Evolutionary conservation across 306 rosid species (phyloP).

Genomic region (Quillaja saponaria): DNA sequence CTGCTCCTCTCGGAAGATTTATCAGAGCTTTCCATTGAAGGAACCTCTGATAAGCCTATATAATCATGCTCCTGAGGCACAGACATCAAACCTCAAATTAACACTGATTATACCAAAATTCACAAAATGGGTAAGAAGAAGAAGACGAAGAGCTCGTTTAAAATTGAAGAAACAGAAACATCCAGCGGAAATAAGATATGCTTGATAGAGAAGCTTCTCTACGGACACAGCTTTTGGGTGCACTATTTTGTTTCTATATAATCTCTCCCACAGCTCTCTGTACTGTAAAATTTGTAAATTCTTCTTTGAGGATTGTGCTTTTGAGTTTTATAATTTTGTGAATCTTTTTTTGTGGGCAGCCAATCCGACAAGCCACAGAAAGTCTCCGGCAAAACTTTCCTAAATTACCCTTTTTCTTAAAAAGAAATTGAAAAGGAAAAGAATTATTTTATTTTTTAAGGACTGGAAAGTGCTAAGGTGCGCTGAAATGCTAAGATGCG

Average conservation of each 20-base stretch:
- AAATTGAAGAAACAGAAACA: slow-evolving; percentile 31
- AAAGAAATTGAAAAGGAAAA: slow-evolving; percentile 8
- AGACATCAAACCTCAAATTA: slow-evolving; percentile 61
- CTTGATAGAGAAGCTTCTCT: slow-evolving; percentile 40
- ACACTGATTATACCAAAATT: slow-evolving; percentile 33
- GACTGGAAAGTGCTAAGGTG: not conserved
- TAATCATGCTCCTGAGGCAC: slow-evolving; percentile 64
- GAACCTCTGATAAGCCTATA: slow-evolving; percentile 63
- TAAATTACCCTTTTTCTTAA: slow-evolving; percentile 17
- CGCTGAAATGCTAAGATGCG: slow-evolving; percentile 24
- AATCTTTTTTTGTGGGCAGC: slow-evolving; percentile 63
- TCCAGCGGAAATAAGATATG: slow-evolving; percentile 24
- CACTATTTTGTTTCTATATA: slow-evolving; percentile 35
- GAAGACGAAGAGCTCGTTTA: slow-evolving; percentile 4
- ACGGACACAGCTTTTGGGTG: slow-evolving; percentile 40
- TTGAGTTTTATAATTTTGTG: slow-evolving; percentile 9
- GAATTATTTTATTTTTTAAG: not conserved
- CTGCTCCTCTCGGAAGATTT: slow-evolving; percentile 33
- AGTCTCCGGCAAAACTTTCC: slow-evolving; percentile 47
- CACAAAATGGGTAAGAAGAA: slow-evolving; percentile 32
- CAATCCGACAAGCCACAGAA: slow-evolving; percentile 72
- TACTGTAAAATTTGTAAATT: slow-evolving; percentile 29
- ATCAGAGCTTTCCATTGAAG: slow-evolving; percentile 65
- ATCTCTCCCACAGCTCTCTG: slow-evolving; percentile 14
- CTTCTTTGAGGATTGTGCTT: slow-evolving; percentile 42